Evolutionary conservation across 2,329 filamentous ascomycete species (phyloP), one percentile per base, ranked within the genome.

Genomic region (Podosphaera fusca): DNA sequence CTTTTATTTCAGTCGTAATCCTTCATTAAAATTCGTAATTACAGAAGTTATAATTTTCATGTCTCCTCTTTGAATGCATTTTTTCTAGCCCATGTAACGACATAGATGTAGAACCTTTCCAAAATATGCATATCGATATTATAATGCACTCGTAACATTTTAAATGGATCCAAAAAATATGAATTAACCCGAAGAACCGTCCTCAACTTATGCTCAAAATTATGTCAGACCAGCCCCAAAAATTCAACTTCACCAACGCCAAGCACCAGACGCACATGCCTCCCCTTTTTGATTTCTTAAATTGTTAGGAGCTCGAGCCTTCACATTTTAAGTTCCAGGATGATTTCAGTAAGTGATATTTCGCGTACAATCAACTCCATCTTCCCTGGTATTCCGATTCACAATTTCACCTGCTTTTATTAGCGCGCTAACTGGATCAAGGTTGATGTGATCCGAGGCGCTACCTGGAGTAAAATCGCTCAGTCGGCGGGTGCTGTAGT

Each of bases 371-470:
- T 2, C 38, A 42, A 42, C 38, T 42, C 38, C 38, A 42, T 31
- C 55, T 45, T 57, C 57, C 57, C 61, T 59, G 53, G 63, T 66
- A 49, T 60, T 66, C 47, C 73, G 72, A 58, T 75, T 74, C 45
- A 81, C 75, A 59, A 81, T 76, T 61, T 81, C 78, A 36, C 78
- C 77, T 8, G 79, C 79, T 59, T 71, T 72, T 1, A 81, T 65
- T 9, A 82, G 68, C 5, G 78, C 78, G 59, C 72, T 78, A 68
- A 82, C 77, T 1, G 78, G 78, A 59, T 81, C 78, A 29, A 80
- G 67, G 2, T 67, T 61, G 3, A 45, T 42, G 2, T 62, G 65
- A 14, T 68, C 67, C 14, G 63, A 55, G 3, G 61, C 57, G 21
- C 58, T 53, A 4, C 62, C 58, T 33, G 54, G 64, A 61, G 53